Conservation (phyloP, 78 protist species). For the Isochrysis galbana region DNA sequence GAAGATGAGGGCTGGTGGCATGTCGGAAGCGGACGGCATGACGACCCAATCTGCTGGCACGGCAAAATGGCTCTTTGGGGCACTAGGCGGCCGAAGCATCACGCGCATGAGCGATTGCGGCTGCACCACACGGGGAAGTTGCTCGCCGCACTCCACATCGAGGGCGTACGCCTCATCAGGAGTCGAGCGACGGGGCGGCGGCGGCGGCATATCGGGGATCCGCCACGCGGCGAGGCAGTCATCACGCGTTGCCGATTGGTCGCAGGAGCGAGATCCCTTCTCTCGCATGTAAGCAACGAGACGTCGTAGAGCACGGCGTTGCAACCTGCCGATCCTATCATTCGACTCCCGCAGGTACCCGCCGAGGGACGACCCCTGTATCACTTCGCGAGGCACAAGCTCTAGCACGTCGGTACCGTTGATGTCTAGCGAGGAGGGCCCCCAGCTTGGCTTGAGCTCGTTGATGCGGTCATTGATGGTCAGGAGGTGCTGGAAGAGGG, state of each 20-base stretch:
- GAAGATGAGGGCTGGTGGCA: background rate
- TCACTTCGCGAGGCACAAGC: too few relatives aligned
- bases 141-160: background rate
- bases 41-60: background rate
- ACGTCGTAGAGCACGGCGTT: background rate
- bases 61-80: background rate
- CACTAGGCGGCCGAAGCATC: background rate
- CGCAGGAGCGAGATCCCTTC: background rate
- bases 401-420: too few relatives aligned
- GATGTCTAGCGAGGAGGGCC: too few relatives aligned
- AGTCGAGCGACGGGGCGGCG: background rate
- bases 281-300: conserved; percentile 15
- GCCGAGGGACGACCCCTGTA: background rate
- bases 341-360: background rate
- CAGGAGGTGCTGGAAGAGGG: background rate
- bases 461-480: background rate
- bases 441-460: background rate
- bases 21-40: background rate
- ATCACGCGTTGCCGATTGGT: background rate
- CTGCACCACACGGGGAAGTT: background rate
- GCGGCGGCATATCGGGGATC: background rate
- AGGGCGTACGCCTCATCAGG: background rate
- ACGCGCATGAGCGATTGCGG: background rate
- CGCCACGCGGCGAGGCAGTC: background rate
- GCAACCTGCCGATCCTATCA: background rate